Percentiles rank a stretch among this genome's conserved stretches.
phyloP scores from a whole-genome alignment of 257 asterid genomes.

The Petunia axillaris region DNA sequence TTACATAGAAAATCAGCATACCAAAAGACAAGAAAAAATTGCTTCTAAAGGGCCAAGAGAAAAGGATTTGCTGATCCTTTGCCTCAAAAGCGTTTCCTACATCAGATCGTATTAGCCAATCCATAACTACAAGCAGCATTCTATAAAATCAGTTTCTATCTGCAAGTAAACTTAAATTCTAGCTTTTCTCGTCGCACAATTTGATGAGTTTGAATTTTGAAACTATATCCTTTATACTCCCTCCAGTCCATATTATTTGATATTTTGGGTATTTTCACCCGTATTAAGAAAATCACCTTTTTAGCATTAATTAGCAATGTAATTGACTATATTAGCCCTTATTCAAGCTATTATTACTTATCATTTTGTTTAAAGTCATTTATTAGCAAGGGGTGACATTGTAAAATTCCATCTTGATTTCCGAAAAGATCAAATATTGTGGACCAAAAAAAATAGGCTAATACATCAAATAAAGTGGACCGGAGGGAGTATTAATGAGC shows the following conservation, averaged over 20 bases:
- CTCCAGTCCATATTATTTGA: too few relatives aligned
- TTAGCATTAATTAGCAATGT: too few relatives aligned
- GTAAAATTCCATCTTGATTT: too few relatives aligned
- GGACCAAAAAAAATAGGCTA: too few relatives aligned
- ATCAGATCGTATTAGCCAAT: neutral
- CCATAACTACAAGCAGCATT: neutral
- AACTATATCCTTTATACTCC: neutral
- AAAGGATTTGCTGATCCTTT: neutral
- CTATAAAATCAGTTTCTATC: neutral
- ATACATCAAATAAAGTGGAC: too few relatives aligned
- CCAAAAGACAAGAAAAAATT: neutral
- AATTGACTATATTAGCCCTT: too few relatives aligned
- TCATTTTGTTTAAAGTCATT: too few relatives aligned
- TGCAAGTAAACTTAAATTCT: conserved; percentile 1
- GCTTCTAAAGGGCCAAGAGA: neutral
- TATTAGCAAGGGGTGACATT: too few relatives aligned
- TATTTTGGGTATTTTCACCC: too few relatives aligned
- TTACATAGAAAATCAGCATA: neutral
- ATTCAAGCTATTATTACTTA: too few relatives aligned
- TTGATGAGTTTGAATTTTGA: conserved; percentile 11
- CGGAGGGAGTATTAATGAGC: neutral
- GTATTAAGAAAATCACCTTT: too few relatives aligned
- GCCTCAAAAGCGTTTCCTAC: conserved; percentile 7
- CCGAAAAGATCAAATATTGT: too few relatives aligned
- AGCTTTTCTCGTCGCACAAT: neutral